These are phyloP conservation scores for Trichoderma sp. DNA, from an alignment of 2,329 filamentous ascomycete genomes.

Conservation along the genomic window DNA sequence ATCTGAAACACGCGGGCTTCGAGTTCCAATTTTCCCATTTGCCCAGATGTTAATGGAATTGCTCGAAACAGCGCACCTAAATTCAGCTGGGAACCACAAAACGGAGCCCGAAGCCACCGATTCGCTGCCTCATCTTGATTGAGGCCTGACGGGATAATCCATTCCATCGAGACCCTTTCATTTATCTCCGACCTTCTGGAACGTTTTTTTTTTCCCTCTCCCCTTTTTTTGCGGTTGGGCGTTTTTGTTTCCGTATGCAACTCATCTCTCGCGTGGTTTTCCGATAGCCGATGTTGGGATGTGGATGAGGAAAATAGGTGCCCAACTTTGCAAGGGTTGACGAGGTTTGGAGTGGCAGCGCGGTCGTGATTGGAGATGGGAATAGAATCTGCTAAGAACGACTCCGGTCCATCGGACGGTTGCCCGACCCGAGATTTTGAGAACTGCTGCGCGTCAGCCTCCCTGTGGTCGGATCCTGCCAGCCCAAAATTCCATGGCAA, in stretches of 20 bases:
- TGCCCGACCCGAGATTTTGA: background rate
- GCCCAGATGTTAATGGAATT: background rate
- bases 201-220: background rate
- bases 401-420: background rate
- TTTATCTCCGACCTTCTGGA: constrained; percentile 7
- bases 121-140: constrained; percentile 18
- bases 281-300: constrained; percentile 10
- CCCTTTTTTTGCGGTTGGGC: background rate
- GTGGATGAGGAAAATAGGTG: background rate
- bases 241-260: background rate
- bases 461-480: background rate
- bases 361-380: background rate
- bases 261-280: background rate
- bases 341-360: background rate
- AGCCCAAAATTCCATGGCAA: background rate
- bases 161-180: constrained; percentile 9
- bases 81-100: background rate
- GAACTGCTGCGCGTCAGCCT: constrained; percentile 8
- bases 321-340: background rate
- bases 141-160: background rate
- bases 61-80: background rate
- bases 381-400: background rate
- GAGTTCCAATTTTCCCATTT: constrained; percentile 3
- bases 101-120: constrained; percentile 4
- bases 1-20: constrained; percentile 16